A percentile compares a stretch with the other conserved stretches of the same genome.
Conservation (phyloP, 23 red algal species). For the Gracilariopsis chorda region DNA sequence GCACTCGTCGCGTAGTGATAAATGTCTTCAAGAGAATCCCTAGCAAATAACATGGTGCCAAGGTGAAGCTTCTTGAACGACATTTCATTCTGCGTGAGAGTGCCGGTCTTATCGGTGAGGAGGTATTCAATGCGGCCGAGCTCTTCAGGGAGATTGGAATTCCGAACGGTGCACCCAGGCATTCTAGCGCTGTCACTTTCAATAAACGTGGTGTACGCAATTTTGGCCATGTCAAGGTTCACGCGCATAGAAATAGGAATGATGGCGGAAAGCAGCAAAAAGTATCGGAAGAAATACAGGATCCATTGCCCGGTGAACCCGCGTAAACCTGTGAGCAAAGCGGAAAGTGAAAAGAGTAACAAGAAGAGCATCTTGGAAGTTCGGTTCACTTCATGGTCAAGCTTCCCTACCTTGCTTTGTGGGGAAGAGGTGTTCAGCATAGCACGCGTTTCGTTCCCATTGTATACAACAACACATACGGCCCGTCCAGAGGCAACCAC, state of each 20-base stretch:
- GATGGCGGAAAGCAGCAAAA: constrained; percentile 91
- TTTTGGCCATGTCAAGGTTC: constrained; percentile 95
- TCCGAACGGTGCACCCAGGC: constrained; percentile 79
- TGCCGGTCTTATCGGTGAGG: constrained; percentile 96
- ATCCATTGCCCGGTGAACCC: constrained; percentile 75
- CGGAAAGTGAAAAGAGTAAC: constrained; percentile 69
- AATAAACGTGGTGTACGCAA: constrained; percentile 81
- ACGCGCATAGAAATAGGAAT: constrained; percentile 98
- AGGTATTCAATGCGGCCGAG: constrained; percentile 93
- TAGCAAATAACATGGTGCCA: constrained; percentile 82
- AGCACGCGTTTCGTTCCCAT: constrained; percentile 77
- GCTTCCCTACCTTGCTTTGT: constrained; percentile 88
- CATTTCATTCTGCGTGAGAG: constrained; percentile 97
- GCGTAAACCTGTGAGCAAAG: constrained; percentile 76
- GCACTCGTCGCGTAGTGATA: constrained; percentile 61
- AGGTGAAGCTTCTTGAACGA: constrained; percentile 97
- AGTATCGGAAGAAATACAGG: constrained; percentile 93
- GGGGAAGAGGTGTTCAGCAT: constrained; percentile 81
- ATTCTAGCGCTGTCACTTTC: constrained; percentile 74
- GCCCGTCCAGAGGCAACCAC: constrained; percentile 89
- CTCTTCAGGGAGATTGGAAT: constrained; percentile 94
- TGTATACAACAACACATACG: constrained; percentile 87
- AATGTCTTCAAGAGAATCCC: constrained; percentile 87
- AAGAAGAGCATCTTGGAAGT: constrained; percentile 95
- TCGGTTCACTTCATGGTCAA: constrained; percentile 85